phyloP scores from a whole-genome alignment of 176 grass and related monocot species.

The Leersia perrieri region DNA sequence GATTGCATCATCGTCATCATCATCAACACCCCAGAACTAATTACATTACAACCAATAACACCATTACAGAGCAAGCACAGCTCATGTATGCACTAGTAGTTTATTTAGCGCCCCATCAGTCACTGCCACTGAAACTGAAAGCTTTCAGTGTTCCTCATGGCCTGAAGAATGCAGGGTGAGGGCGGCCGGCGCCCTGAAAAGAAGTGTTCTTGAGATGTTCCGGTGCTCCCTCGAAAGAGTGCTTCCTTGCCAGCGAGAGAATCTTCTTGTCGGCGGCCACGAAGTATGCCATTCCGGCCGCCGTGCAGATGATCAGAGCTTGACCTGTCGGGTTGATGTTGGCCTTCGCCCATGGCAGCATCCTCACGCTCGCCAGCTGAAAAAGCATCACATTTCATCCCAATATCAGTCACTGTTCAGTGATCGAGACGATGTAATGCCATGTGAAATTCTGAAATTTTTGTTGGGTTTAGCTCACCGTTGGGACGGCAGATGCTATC shows the following conservation, averaged over 20 bases:
- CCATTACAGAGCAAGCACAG: neutral
- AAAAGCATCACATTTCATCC: too few species aligned
- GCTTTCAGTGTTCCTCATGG: neutral
- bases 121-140: too few species aligned
- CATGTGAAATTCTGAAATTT: neutral
- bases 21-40: neutral
- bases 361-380: slow-evolving; percentile 65
- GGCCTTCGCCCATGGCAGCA: slow-evolving; percentile 67
- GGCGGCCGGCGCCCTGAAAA: neutral
- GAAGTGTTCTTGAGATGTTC: slow-evolving; percentile 45
- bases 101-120: neutral
- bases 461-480: slow-evolving; percentile 31
- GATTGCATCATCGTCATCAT: neutral
- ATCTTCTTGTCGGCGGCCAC: slow-evolving; percentile 64
- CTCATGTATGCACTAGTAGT: too few species aligned
- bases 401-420: neutral
- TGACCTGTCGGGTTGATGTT: slow-evolving; percentile 70
- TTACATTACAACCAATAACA: neutral
- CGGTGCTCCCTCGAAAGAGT: slow-evolving; percentile 48
- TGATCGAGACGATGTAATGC: neutral
- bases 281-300: slow-evolving; percentile 72
- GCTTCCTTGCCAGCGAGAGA: slow-evolving; percentile 50
- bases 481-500: slow-evolving; percentile 48
- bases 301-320: slow-evolving; percentile 64
- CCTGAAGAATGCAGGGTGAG: slow-evolving; percentile 21